Evolutionary conservation across 2,329 filamentous ascomycete species (phyloP).

Genomic region (Cercospora zeae-maydis): DNA sequence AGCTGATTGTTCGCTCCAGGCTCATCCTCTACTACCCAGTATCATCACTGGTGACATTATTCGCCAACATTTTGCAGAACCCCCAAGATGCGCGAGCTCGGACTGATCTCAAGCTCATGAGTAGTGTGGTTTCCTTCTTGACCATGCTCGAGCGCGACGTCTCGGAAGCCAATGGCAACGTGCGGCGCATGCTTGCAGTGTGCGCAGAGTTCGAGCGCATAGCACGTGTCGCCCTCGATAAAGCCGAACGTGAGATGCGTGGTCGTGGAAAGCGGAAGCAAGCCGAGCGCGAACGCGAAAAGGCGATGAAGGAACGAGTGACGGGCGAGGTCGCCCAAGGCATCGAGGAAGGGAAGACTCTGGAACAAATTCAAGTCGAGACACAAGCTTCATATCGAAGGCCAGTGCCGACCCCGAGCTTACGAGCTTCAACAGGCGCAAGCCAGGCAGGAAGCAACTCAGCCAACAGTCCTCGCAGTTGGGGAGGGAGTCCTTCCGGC

Average conservation of each 20-base stretch:
- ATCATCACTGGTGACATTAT: slow-evolving; percentile 87
- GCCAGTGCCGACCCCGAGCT: slow-evolving; percentile 33
- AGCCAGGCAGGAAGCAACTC: slow-evolving; percentile 26
- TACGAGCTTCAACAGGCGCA: slow-evolving; percentile 27
- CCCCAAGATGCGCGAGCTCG: slow-evolving; percentile 83
- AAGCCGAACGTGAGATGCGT: slow-evolving; percentile 78
- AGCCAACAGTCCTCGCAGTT: slow-evolving; percentile 31
- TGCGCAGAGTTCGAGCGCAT: slow-evolving; percentile 97
- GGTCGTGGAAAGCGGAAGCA: slow-evolving; percentile 82
- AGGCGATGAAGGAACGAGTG: slow-evolving; percentile 28
- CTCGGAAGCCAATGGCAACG: slow-evolving; percentile 63
- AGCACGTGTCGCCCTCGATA: slow-evolving; percentile 84
- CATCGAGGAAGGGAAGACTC: slow-evolving; percentile 34
- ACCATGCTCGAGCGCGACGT: slow-evolving; percentile 78
- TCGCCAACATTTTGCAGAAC: slow-evolving; percentile 94
- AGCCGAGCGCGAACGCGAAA: slow-evolving; percentile 49
- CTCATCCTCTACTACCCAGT: slow-evolving; percentile 96
- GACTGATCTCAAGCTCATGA: slow-evolving; percentile 88
- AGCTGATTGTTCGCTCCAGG: slow-evolving; percentile 44
- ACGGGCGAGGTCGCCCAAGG: slow-evolving; percentile 26
- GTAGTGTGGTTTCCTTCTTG: slow-evolving; percentile 85
- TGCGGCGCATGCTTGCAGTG: slow-evolving; percentile 88
- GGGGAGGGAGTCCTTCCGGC: slow-evolving; percentile 26
- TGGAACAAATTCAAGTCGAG: slow-evolving; percentile 38
- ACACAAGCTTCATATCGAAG: slow-evolving; percentile 35